Conservation (phyloP, 1,139 yeast species). For the Candida sp. region DNA sequence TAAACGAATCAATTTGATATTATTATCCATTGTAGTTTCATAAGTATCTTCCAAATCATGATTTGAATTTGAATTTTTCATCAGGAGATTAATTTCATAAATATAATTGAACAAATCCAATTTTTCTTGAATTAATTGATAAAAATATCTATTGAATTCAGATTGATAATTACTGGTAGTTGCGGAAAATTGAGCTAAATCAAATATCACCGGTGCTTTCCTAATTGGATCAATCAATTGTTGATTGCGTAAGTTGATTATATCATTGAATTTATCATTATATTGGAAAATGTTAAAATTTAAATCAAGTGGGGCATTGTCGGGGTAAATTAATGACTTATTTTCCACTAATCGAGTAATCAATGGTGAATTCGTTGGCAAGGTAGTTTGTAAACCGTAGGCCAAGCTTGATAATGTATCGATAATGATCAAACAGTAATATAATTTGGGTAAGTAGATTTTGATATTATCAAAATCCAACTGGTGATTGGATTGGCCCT, state of each 20-base stretch:
- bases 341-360: constrained; percentile 14
- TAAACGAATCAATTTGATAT: constrained; percentile 43
- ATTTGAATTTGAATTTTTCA: constrained; percentile 8
- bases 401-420: constrained; percentile 56
- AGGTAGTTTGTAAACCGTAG: constrained; percentile 51
- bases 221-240: constrained; percentile 10
- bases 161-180: constrained; percentile 1
- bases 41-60: constrained; percentile 32
- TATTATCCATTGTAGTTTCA: constrained; percentile 43
- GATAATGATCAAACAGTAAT: constrained; percentile 45
- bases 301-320: neutral
- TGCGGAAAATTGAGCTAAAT: constrained; percentile 3
- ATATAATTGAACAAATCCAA: constrained; percentile 27
- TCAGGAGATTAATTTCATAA: constrained; percentile 21
- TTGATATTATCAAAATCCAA: constrained; percentile 33
- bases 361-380: constrained; percentile 13
- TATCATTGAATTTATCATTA: constrained; percentile 11
- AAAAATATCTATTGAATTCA: constrained; percentile 6
- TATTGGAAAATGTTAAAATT: constrained; percentile 11
- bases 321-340: constrained; percentile 14
- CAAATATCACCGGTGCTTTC: neutral
- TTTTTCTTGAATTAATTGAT: constrained; percentile 21
- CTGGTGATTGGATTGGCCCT: constrained; percentile 5
- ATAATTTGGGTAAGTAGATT: constrained; percentile 46
- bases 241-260: neutral